Base-by-base conservation (phyloP, 192 early-diverging fungal species). In the Coemansia interrupta region DNA sequence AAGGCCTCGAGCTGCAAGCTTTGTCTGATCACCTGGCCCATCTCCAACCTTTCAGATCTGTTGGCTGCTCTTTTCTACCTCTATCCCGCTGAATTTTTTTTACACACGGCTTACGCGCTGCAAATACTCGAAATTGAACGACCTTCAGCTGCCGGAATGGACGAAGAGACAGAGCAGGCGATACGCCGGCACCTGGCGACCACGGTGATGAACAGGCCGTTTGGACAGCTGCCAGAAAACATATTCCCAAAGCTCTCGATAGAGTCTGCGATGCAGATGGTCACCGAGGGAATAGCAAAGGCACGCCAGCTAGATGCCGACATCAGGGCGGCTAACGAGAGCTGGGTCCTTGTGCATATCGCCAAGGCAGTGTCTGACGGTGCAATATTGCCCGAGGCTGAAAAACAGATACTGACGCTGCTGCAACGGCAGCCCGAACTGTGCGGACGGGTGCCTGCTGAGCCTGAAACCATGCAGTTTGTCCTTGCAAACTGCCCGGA, bases 341-440 rank as follows among this genome's bases (percentile, higher is more conserved):
- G n/a, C 9, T 56, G 46, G 36, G 56, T 63, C 11, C 42, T 66
- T 24, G 58, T 48, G 13, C 58, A 61, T 46, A 56, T 76, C 38
- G 55, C 56, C 56, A 45, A 56, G 18, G 60, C 63, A 5, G 14
- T 44, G 17, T 18, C 39, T 15, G 20, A 30, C 22, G 26, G 41
- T 9, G 24, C 40, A 22, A 32, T 61, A n/a, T 11, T 49, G 1
- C 39, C 60, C 9, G 41, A 43, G 14, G 10, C 13, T 8, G 60
- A 61, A 28, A 13, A 17, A 17, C 23, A 53, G 4, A 44, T 61
- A 48, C 26, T 20, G 15, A 40, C 8, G 10, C 38, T 45, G 11
- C 56, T 75, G 9, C 26, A 49, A n/a, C 6, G 22, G 12, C 68
- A 70, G 20, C 73, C 67, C 14, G 60, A 44, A 28, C 51, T 76